phyloP scores from a whole-genome alignment of 2,329 filamentous ascomycete genomes.

The Botrytis fragariae region DNA sequence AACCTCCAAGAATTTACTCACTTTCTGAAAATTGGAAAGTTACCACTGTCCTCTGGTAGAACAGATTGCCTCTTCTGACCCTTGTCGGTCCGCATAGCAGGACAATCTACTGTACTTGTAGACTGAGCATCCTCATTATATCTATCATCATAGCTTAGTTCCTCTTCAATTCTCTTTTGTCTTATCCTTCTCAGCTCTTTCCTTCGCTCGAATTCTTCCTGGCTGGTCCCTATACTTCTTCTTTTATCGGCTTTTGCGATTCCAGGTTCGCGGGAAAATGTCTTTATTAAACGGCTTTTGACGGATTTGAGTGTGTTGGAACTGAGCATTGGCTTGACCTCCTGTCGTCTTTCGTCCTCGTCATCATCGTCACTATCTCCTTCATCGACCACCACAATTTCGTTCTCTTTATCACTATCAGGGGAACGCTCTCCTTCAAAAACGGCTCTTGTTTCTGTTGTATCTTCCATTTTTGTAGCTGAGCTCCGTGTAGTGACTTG shows the following conservation, averaged over 20 bases:
- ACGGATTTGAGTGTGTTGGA: conserved; percentile 46
- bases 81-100: conserved; percentile 12
- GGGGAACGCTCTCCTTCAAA: conserved; percentile 30
- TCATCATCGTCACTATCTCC: conserved; percentile 37
- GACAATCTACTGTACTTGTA: conserved; percentile 22
- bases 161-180: conserved; percentile 57
- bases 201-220: conserved; percentile 53
- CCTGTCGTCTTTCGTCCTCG: conserved; percentile 40
- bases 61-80: conserved; percentile 15
- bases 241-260: conserved; percentile 42
- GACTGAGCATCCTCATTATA: conserved; percentile 41
- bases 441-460: conserved; percentile 31
- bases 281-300: conserved; percentile 40
- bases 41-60: conserved; percentile 20
- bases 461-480: conserved; percentile 23
- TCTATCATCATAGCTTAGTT: conserved; percentile 49
- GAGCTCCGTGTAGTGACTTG: conserved; percentile 25
- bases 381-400: conserved; percentile 41
- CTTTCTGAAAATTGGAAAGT: conserved; percentile 18
- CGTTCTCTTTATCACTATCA: conserved; percentile 32
- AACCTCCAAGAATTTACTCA: neutral
- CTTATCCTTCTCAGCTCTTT: conserved; percentile 56
- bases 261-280: conserved; percentile 46
- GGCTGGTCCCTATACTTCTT: conserved; percentile 46
- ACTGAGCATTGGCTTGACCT: conserved; percentile 42